Evolutionary conservation across 2,329 filamentous ascomycete species (phyloP).

Genomic region (Lachnellula willkommii): DNA sequence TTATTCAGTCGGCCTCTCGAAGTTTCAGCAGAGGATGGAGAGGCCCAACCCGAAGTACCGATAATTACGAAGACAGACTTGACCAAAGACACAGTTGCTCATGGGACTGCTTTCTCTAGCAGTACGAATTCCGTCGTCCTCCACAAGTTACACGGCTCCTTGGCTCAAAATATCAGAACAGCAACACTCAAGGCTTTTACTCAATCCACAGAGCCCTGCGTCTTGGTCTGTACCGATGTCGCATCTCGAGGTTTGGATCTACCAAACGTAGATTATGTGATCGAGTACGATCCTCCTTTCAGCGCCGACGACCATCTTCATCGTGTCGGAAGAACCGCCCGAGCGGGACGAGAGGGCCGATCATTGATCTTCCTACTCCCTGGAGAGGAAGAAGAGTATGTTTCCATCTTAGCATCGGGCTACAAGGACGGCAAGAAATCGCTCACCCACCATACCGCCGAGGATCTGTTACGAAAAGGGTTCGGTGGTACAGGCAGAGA

Average conservation of each 20-base stretch:
- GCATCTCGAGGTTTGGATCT: slow-evolving; percentile 93
- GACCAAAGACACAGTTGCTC: slow-evolving; percentile 58
- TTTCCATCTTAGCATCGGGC: slow-evolving; percentile 46
- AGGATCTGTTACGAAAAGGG: slow-evolving; percentile 63
- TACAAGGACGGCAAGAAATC: slow-evolving; percentile 51
- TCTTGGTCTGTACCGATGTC: slow-evolving; percentile 92
- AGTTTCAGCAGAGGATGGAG: slow-evolving; percentile 26
- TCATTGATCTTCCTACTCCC: slow-evolving; percentile 87
- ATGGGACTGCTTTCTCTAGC: slow-evolving; percentile 67
- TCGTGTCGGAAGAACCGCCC: slow-evolving; percentile 88
- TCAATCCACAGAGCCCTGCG: slow-evolving; percentile 64
- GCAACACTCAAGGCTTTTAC: slow-evolving; percentile 79
- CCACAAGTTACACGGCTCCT: slow-evolving; percentile 85
- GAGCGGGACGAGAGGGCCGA: slow-evolving; percentile 81
- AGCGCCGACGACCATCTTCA: slow-evolving; percentile 90
- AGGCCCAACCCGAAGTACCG: slow-evolving; percentile 31
- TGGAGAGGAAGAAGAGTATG: slow-evolving; percentile 87
- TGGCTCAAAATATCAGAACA: slow-evolving; percentile 81
- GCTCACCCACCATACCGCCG: slow-evolving; percentile 57
- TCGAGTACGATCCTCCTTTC: slow-evolving; percentile 96
- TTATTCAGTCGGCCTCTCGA: slow-evolving; percentile 50
- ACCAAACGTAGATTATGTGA: slow-evolving; percentile 86
- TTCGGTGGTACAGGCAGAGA: slow-evolving; percentile 49
- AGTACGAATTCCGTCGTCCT: slow-evolving; percentile 72
- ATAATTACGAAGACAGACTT: slow-evolving; percentile 30